Base-by-base conservation (phyloP, 768 basidiomycete genomes). In the Roridomyces roridus region DNA sequence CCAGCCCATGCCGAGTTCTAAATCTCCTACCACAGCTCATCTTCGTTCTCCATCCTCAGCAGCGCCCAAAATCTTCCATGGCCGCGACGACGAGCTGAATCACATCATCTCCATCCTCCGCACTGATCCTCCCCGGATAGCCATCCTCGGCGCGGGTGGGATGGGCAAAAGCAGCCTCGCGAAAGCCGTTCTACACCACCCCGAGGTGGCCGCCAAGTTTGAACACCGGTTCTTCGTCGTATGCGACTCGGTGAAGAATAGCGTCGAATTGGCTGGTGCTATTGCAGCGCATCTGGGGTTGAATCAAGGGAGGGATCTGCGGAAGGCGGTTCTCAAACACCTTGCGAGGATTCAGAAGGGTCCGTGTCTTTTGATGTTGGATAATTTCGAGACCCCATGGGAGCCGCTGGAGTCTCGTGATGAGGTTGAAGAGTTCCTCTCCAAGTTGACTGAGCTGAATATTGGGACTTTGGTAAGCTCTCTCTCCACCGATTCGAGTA, bases 321-420 rank as follows among this genome's bases (percentile, higher is more conserved):
- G 31, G 15, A 34, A 34, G 15, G 31, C 37, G 4, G 26, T 50
- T 41, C 6, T 50, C 6, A 17, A 41, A 15, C 24, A 40, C 24
- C 21, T 48, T 14, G 35, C 46, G 3, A 39, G n/a, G n/a, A n/a
- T n/a, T n/a, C n/a, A 12, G 11, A 26, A 35, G 6, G 24, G 11
- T 2, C 14, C 23, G 4, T 24, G 46, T 37, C 36, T 48, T 2
- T 26, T 48, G 9, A 18, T 48, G 11, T 23, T 48, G 28, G 46
- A 48, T 11, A 48, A 48, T 39, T 36, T 48, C 12, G 46, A 48
- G 36, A 48, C 46, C 24, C 14, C n/a, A 10, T 48, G 46, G 46
- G 46, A 48, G 1, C 46, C 46, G 6, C 6, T 39, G 5, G 12
- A 18, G 9, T 37, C 23, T 24, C 46, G 46, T n/a, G 25, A n/a